phyloP scores from a whole-genome alignment of 257 asterid species.

The Ballota nigra region DNA sequence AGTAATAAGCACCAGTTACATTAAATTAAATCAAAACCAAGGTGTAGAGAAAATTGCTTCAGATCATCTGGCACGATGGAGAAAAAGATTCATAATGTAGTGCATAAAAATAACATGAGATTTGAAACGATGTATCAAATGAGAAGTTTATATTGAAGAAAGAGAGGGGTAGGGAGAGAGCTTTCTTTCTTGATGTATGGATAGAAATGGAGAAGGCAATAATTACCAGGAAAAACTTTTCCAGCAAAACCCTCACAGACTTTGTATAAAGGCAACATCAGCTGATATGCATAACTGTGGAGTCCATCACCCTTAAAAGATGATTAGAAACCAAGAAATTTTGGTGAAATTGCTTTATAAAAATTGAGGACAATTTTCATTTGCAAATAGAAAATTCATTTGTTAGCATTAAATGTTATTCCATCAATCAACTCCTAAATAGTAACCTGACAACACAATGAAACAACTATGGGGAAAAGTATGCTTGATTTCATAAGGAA shows the following conservation, averaged over 20 bases:
- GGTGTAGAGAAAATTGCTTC: constrained; percentile 37
- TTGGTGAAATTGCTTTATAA: constrained; percentile 63
- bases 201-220: constrained; percentile 5
- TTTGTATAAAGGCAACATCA: constrained; percentile 78
- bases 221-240: constrained; percentile 65
- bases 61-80: constrained; percentile 57
- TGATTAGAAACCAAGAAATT: constrained; percentile 42
- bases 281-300: constrained; percentile 58
- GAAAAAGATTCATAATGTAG: neutral
- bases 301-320: constrained; percentile 36
- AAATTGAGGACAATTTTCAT: constrained; percentile 70
- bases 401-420: neutral
- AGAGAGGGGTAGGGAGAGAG: no score
- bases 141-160: neutral
- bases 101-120: neutral
- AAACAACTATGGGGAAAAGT: constrained; percentile 67
- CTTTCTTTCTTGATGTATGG: no score
- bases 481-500: constrained; percentile 65
- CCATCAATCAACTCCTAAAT: neutral
- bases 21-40: neutral
- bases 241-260: constrained; percentile 82
- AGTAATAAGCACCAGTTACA: neutral
- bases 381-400: constrained; percentile 37
- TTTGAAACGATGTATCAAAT: neutral
- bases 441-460: constrained; percentile 61